phyloP scores from a whole-genome alignment of 495 filamentous ascomycete species.

The Tetracladium setigerum region DNA sequence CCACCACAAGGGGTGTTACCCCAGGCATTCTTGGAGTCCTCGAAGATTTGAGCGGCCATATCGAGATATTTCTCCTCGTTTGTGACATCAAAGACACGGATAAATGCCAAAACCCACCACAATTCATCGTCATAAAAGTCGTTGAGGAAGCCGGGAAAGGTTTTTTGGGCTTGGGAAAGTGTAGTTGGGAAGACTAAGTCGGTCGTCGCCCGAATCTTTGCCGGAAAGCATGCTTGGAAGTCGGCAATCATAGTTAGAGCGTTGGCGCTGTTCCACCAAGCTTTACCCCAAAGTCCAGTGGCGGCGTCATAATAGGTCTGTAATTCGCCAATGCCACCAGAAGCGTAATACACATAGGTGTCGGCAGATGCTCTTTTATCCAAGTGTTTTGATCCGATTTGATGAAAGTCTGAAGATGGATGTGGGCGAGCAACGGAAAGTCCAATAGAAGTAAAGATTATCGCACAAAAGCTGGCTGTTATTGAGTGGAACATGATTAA shows the following conservation, averaged over 20 bases:
- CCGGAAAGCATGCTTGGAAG: conserved; percentile 41
- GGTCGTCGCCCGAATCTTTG: conserved; percentile 6
- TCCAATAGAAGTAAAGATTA: no score
- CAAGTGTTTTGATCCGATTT: neutral
- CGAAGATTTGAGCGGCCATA: conserved; percentile 53
- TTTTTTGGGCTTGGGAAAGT: conserved; percentile 18
- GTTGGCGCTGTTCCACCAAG: conserved; percentile 75
- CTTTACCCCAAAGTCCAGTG: conserved; percentile 57
- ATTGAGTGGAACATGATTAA: no score
- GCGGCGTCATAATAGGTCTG: conserved; percentile 55
- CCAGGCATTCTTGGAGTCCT: conserved; percentile 42
- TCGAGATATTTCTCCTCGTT: conserved; percentile 43
- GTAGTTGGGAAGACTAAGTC: conserved; percentile 30
- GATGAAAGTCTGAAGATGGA: neutral
- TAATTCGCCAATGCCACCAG: conserved; percentile 25
- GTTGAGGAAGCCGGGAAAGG: conserved; percentile 42
- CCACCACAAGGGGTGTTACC: conserved; percentile 52
- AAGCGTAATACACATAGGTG: conserved; percentile 10
- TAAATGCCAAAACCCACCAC: conserved; percentile 66
- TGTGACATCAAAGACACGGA: conserved; percentile 57
- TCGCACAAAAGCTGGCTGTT: no score
- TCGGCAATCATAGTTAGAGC: conserved; percentile 57
- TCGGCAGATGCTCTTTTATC: conserved; percentile 7
- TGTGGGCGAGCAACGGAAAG: no score
- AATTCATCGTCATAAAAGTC: conserved; percentile 64